phyloP scores from a whole-genome alignment of 345 rosid species.

The Ailanthus altissimus region DNA sequence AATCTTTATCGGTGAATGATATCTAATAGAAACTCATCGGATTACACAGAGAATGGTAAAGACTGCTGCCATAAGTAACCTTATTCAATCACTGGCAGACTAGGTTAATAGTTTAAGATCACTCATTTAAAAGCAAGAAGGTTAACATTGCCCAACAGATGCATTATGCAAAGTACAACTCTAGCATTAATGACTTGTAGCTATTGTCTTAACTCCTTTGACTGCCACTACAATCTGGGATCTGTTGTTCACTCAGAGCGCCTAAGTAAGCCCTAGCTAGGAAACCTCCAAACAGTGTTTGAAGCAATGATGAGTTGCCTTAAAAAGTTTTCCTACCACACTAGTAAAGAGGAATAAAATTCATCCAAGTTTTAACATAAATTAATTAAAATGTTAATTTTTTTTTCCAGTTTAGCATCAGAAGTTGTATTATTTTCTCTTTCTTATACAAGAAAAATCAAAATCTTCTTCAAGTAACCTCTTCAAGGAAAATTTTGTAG shows the following conservation, averaged over 20 bases:
- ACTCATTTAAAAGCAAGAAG: background rate
- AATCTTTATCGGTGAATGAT: background rate
- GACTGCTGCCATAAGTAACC: background rate
- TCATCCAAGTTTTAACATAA: background rate
- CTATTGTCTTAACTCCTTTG: background rate
- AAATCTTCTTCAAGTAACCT: background rate
- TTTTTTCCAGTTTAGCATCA: background rate
- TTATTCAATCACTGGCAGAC: background rate
- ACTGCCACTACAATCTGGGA: background rate
- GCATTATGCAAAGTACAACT: background rate
- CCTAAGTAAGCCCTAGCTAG: background rate
- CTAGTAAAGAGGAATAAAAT: background rate
- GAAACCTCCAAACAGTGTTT: background rate
- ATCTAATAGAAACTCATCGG: background rate
- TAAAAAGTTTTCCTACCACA: background rate
- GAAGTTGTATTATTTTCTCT: background rate
- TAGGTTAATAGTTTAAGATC: background rate
- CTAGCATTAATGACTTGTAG: background rate
- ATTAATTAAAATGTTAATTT: background rate
- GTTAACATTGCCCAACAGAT: background rate
- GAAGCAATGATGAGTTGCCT: background rate
- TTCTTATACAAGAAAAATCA: background rate
- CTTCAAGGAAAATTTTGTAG: background rate
- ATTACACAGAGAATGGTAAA: background rate
- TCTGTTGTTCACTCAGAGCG: background rate